phyloP scores from a whole-genome alignment of 192 early-diverging fungal species.

The Haplosporangium gracile region DNA sequence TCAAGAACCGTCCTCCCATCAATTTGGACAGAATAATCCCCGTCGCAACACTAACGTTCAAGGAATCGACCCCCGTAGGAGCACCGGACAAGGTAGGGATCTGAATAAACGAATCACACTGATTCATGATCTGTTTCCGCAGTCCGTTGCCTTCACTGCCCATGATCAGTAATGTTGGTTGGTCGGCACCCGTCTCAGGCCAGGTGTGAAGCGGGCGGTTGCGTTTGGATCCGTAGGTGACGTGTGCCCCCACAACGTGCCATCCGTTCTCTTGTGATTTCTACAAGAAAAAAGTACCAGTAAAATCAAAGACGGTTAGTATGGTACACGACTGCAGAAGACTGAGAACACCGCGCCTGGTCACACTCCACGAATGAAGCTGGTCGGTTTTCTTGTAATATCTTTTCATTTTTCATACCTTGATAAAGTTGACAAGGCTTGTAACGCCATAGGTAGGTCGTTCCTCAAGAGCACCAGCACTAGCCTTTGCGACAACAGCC shows the following conservation, averaged over 20 bases:
- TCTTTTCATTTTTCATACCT: constrained; percentile 52
- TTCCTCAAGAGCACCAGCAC: constrained; percentile 76
- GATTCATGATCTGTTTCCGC: constrained; percentile 63
- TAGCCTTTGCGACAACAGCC: constrained; percentile 74
- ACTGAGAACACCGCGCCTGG: not conserved
- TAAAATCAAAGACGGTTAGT: not conserved
- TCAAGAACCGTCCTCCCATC: constrained; percentile 52
- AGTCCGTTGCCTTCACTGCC: constrained; percentile 79
- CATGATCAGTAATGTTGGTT: constrained; percentile 69
- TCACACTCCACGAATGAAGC: not conserved
- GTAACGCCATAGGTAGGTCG: constrained; percentile 70
- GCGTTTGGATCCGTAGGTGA: constrained; percentile 38
- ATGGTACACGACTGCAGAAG: not conserved
- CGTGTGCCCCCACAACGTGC: constrained; percentile 63
- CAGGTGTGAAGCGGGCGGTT: constrained; percentile 43
- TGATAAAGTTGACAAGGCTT: constrained; percentile 68
- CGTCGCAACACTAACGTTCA: constrained; percentile 62
- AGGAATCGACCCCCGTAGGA: constrained; percentile 49
- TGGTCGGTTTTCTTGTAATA: constrained; percentile 7
- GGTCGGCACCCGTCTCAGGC: constrained; percentile 36
- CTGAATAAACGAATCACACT: constrained; percentile 71
- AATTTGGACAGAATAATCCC: constrained; percentile 57
- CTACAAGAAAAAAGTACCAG: constrained; percentile 17
- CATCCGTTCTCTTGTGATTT: constrained; percentile 61
- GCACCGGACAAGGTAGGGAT: constrained; percentile 51